Percentiles rank a stretch among this genome's conserved stretches.
Conservation (phyloP, 2,329 filamentous ascomycete genomes). For the Emergomyces orientalis region DNA sequence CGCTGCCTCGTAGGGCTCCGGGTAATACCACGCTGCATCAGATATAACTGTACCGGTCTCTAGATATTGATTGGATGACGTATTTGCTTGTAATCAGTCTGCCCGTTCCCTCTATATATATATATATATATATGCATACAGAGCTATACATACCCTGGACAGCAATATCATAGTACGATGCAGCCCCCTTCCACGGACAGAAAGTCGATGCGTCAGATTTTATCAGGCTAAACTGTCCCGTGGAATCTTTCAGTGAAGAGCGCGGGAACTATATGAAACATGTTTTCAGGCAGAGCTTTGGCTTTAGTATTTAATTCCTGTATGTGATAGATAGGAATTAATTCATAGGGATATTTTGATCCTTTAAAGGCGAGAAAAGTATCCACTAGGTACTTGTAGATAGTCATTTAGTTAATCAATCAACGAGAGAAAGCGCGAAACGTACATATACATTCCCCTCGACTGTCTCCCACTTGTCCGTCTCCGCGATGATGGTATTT, state of each 20-base stretch:
- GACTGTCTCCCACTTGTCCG: constrained; percentile 45
- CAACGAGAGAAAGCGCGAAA: no score
- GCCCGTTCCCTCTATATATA: not conserved
- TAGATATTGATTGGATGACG: no score
- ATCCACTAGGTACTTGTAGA: no score
- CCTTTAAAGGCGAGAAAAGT: not conserved
- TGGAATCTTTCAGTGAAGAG: constrained; percentile 37
- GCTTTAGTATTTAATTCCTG: not conserved
- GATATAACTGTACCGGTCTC: constrained; percentile 29
- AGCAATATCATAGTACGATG: constrained; percentile 48
- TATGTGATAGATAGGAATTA: not conserved
- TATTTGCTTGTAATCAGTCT: not conserved
- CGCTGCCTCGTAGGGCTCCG: constrained; percentile 42
- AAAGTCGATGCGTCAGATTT: constrained; percentile 41
- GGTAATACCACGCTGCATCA: constrained; percentile 53
- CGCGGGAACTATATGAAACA: constrained; percentile 42
- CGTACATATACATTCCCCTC: constrained; percentile 50
- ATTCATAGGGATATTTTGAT: not conserved
- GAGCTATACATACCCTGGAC: constrained; percentile 33
- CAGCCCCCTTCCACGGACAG: constrained; percentile 51
- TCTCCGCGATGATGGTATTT: constrained; percentile 43
- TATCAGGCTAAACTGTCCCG: constrained; percentile 27
- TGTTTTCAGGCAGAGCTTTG: not conserved
- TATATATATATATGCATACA: not conserved
- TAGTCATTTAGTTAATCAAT: no score